Evolutionary conservation across 202 grass and related monocot species (phyloP).

Genomic region (Tripidium arundinaceum): DNA sequence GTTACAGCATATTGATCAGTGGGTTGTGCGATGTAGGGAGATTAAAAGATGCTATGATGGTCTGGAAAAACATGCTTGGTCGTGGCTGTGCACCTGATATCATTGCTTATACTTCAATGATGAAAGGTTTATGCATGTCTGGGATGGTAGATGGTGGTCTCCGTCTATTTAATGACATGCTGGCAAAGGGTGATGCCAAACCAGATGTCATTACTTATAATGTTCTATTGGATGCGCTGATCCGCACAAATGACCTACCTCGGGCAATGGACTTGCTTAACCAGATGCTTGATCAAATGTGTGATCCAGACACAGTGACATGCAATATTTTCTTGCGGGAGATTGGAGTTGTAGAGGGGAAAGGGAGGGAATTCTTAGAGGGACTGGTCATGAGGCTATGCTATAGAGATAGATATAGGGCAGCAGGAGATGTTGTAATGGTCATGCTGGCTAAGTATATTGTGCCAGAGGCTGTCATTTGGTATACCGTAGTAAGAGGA

Average conservation of each 20-base stretch:
- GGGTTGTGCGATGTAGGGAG: conserved; percentile 66
- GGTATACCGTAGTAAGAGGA: conserved; percentile 52
- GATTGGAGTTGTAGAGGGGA: conserved; percentile 32
- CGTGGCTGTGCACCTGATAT: conserved; percentile 60
- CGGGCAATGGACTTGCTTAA: conserved; percentile 61
- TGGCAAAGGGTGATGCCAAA: conserved; percentile 43
- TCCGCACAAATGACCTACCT: conserved; percentile 45
- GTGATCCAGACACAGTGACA: conserved; percentile 77
- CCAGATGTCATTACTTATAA: conserved; percentile 80
- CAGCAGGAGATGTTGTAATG: conserved; percentile 54
- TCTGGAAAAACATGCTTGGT: conserved; percentile 86
- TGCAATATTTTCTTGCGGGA: conserved; percentile 74
- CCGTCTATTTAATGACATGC: conserved; percentile 73
- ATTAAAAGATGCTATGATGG: conserved; percentile 92
- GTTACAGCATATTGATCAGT: conserved; percentile 81
- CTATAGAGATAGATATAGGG: conserved; percentile 53
- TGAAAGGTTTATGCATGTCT: conserved; percentile 69
- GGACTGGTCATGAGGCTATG: conserved; percentile 64
- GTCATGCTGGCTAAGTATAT: conserved; percentile 77
- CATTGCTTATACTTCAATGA: conserved; percentile 87
- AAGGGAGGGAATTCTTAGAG: conserved; percentile 68
- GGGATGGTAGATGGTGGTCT: conserved; percentile 81
- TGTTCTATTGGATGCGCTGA: conserved; percentile 56
- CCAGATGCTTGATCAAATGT: conserved; percentile 72
- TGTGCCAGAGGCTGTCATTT: conserved; percentile 47